A percentile compares a stretch with the other conserved stretches of the same genome.
Conservation (phyloP, 176 grass and related monocot genomes). For the Oryza australiensis region DNA sequence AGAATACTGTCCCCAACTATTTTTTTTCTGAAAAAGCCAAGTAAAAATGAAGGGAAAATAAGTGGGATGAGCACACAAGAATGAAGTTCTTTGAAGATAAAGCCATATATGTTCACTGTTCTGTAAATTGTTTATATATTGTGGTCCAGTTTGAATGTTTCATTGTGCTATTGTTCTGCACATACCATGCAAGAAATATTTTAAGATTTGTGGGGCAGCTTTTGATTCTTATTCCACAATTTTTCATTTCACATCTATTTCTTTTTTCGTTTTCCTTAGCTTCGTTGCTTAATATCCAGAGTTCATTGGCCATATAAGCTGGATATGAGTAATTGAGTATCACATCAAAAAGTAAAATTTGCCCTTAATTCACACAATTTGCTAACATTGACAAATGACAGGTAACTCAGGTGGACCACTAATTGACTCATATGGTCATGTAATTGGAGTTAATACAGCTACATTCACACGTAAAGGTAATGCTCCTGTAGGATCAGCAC, state of each 20-base stretch:
- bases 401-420: slow-evolving; percentile 87
- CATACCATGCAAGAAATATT: not conserved
- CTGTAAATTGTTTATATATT: not conserved
- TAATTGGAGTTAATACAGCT: slow-evolving; percentile 91
- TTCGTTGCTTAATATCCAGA: not conserved
- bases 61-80: too few species aligned
- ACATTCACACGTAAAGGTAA: slow-evolving; percentile 92
- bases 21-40: not conserved
- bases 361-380: slow-evolving; percentile 21
- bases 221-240: slow-evolving; percentile 16
- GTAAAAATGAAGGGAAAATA: not conserved
- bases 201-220: not conserved
- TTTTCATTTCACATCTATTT: not conserved
- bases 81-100: too few species aligned
- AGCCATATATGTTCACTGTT: too few species aligned
- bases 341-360: slow-evolving; percentile 1
- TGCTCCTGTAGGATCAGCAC: slow-evolving; percentile 15
- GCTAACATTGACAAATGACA: slow-evolving; percentile 27
- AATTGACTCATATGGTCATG: slow-evolving; percentile 86
- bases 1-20: too few species aligned
- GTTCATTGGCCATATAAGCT: not conserved
- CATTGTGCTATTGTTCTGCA: not conserved
- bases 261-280: not conserved
- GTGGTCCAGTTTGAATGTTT: not conserved
- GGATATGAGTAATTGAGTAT: not conserved